Percentiles rank a stretch among this genome's conserved stretches.
Conservation (phyloP, 148 eudicot genomes). For the Silene uniflora region DNA sequence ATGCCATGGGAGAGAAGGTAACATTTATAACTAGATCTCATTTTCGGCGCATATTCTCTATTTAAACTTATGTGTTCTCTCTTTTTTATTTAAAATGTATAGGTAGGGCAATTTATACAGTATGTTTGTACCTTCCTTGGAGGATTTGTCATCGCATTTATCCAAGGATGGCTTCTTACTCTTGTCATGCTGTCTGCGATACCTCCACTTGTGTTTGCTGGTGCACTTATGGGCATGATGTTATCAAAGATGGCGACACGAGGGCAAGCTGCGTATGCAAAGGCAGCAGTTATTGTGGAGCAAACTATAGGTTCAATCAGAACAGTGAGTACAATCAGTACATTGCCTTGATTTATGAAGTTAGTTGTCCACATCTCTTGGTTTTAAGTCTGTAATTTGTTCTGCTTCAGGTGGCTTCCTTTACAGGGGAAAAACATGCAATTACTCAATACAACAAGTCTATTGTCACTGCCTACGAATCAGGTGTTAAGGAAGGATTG, state of each 20-base stretch:
- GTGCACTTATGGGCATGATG: conserved; percentile 42
- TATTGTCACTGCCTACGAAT: conserved; percentile 42
- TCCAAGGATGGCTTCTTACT: conserved; percentile 83
- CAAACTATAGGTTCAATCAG: conserved; percentile 80
- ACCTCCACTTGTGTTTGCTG: conserved; percentile 52
- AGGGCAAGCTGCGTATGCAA: conserved; percentile 63
- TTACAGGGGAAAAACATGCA: conserved; percentile 63
- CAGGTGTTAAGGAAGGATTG: conserved; percentile 46
- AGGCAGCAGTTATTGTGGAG: conserved; percentile 70
- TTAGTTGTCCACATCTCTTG: not conserved
- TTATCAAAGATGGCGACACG: conserved; percentile 53
- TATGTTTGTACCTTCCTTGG: conserved; percentile 56
- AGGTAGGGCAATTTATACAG: conserved; percentile 83
- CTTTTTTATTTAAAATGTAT: not conserved
- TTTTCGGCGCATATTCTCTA: not conserved
- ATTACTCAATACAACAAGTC: conserved; percentile 37
- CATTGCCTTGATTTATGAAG: not conserved
- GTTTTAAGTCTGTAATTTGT: not conserved
- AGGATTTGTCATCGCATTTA: conserved; percentile 72
- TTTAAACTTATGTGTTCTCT: not conserved
- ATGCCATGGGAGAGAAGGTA: conserved; percentile 87
- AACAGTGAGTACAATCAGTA: conserved; percentile 71
- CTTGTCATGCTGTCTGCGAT: conserved; percentile 61
- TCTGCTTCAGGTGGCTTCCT: conserved; percentile 59
- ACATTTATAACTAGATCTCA: not conserved